Evolutionary conservation across 768 basidiomycete genomes (phyloP).

Genomic region (Mycena rosella): DNA sequence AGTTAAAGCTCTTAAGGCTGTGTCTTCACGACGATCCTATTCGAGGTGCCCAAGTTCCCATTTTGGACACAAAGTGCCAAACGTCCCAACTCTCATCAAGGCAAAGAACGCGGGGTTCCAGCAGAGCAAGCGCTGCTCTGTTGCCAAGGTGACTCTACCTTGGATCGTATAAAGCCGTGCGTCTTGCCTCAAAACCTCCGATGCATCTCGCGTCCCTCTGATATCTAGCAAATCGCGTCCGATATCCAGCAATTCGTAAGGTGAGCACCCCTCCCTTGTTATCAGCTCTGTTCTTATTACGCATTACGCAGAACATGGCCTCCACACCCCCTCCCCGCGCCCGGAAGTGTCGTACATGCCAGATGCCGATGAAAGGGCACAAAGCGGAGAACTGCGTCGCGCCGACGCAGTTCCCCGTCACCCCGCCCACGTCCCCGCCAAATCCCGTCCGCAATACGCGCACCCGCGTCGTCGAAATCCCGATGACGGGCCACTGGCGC

Average conservation of each 20-base stretch:
- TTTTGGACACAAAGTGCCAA: conserved; percentile 23
- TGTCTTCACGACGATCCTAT: neutral
- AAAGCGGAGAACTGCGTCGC: conserved; percentile 27
- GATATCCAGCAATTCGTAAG: too few species aligned
- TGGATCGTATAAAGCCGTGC: conserved; percentile 9
- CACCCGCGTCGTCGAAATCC: conserved; percentile 15
- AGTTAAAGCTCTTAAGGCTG: too few species aligned
- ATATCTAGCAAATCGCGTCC: neutral
- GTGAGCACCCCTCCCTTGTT: neutral
- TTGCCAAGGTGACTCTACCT: conserved; percentile 14
- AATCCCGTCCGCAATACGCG: conserved; percentile 9
- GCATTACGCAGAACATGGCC: conserved; percentile 17
- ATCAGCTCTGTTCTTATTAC: neutral
- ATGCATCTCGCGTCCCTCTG: neutral
- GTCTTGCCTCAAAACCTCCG: neutral
- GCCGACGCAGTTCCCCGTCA: conserved; percentile 12
- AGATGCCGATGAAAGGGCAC: conserved; percentile 35
- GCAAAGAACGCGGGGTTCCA: conserved; percentile 7
- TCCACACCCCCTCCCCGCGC: conserved; percentile 16
- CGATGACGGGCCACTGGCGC: conserved; percentile 28
- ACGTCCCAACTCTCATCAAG: conserved; percentile 10
- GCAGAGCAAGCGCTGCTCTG: conserved; percentile 1
- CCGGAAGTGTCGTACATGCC: conserved; percentile 30
- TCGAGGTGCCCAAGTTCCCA: conserved; percentile 9
- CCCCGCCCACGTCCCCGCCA: conserved; percentile 30